These are phyloP conservation scores for Talaromyces sp. DNA, from an alignment of 2,329 filamentous ascomycete genomes.

Conservation along the genomic window DNA sequence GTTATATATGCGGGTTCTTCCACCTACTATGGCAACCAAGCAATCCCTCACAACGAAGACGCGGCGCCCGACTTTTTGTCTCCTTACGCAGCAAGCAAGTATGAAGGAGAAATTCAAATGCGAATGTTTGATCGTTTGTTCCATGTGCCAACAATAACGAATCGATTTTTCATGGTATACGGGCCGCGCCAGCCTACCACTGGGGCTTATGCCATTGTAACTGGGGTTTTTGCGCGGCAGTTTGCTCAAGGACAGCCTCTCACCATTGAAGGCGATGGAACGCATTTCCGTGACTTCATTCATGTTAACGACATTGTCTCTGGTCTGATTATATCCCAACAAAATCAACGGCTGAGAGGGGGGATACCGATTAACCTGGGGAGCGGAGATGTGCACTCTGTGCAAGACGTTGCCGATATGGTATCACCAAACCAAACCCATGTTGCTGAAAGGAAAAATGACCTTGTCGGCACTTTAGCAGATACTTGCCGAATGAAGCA, in stretches of 20 bases:
- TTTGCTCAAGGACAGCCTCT: background rate
- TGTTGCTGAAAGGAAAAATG: background rate
- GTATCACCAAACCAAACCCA: background rate
- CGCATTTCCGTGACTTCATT: background rate
- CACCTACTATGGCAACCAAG: background rate
- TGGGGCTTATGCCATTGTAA: background rate
- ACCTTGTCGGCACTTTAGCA: background rate
- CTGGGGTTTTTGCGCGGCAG: background rate
- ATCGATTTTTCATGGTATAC: slow-evolving; percentile 1
- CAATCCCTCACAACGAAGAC: background rate
- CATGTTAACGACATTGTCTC: background rate
- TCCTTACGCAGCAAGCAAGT: background rate
- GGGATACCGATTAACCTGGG: background rate
- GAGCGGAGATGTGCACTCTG: background rate
- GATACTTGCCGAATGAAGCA: background rate
- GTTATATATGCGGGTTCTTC: background rate
- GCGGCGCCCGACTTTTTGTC: background rate
- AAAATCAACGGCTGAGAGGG: background rate
- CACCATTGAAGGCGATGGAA: background rate
- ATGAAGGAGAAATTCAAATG: background rate
- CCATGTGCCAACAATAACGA: background rate
- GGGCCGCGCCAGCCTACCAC: background rate
- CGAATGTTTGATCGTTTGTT: background rate
- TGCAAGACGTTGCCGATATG: background rate
- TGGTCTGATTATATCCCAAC: background rate